Conservation (phyloP, 2,329 filamentous ascomycete genomes). For the Calycina herbarum region DNA sequence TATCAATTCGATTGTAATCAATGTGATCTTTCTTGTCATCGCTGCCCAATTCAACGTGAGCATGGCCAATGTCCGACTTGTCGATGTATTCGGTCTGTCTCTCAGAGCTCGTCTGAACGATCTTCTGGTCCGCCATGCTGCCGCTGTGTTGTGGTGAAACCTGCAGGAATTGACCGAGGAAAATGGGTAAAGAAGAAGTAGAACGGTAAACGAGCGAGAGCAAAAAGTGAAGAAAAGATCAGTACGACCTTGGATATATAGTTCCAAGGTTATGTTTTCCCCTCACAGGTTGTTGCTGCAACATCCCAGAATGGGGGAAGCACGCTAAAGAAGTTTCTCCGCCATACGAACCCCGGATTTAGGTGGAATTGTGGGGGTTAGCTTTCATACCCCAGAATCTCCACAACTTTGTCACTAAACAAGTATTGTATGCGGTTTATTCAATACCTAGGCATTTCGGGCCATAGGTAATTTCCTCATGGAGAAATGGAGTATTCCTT, state of each 20-base stretch:
- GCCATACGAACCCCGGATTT: constrained; percentile 5
- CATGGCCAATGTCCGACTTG: constrained; percentile 12
- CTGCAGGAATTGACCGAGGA: not conserved
- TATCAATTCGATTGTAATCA: constrained; percentile 62
- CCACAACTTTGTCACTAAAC: constrained; percentile 1
- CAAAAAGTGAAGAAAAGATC: not conserved
- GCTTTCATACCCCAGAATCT: constrained; percentile 9
- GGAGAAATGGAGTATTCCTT: not conserved
- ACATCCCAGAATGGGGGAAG: not conserved
- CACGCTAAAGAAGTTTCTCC: constrained; percentile 2
- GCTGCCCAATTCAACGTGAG: constrained; percentile 33
- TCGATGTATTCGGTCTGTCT: not conserved
- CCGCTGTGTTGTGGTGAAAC: not conserved
- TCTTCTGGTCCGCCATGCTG: constrained; percentile 15
- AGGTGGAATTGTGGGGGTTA: not conserved
- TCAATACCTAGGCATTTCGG: not conserved
- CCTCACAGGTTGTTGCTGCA: not conserved
- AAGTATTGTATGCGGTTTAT: not conserved
- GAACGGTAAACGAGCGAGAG: not conserved
- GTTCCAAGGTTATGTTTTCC: not conserved
- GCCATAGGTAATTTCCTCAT: not conserved
- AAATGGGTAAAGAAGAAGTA: not conserved
- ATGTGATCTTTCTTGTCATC: constrained; percentile 43
- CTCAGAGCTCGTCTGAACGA: constrained; percentile 1
- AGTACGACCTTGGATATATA: constrained; percentile 8